These are phyloP conservation scores for Cytospora mali DNA, from an alignment of 2,329 filamentous ascomycete genomes.

Conservation along the genomic window DNA sequence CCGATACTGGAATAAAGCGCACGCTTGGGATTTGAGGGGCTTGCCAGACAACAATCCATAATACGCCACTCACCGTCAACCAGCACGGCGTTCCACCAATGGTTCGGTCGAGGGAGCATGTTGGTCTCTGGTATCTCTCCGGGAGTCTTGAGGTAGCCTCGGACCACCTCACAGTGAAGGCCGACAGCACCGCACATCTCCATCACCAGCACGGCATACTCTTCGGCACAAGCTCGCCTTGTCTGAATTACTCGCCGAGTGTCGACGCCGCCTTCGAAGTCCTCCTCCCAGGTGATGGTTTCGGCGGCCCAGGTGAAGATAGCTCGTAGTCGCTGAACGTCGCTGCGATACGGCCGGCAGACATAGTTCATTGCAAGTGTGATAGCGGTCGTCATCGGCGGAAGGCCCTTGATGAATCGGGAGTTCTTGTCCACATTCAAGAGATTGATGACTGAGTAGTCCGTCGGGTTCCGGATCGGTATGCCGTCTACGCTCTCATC, in stretches of 20 bases:
- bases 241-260: slow-evolving; percentile 81
- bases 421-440: slow-evolving; percentile 93
- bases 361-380: slow-evolving; percentile 88
- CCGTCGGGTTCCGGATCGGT: slow-evolving; percentile 78
- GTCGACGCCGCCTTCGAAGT: slow-evolving; percentile 77
- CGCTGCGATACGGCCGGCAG: slow-evolving; percentile 90
- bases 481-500: slow-evolving; percentile 87
- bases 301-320: slow-evolving; percentile 99
- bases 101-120: slow-evolving; percentile 83
- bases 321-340: slow-evolving; percentile 87
- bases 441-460: slow-evolving; percentile 80
- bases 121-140: slow-evolving; percentile 82
- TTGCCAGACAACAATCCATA: slow-evolving; percentile 90
- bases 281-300: slow-evolving; percentile 92
- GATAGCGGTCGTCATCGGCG: slow-evolving; percentile 78
- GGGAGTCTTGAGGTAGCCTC: slow-evolving; percentile 87
- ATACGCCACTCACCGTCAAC: slow-evolving; percentile 96
- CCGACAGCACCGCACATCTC: slow-evolving; percentile 95
- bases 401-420: slow-evolving; percentile 82
- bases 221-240: slow-evolving; percentile 82
- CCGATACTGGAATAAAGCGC: slow-evolving; percentile 73
- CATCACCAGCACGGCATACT: slow-evolving; percentile 83
- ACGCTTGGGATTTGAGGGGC: slow-evolving; percentile 84
- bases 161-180: slow-evolving; percentile 82
- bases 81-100: slow-evolving; percentile 96